Base-by-base conservation (phyloP, 208 protist genomes). In the Crithidia mellificae region DNA sequence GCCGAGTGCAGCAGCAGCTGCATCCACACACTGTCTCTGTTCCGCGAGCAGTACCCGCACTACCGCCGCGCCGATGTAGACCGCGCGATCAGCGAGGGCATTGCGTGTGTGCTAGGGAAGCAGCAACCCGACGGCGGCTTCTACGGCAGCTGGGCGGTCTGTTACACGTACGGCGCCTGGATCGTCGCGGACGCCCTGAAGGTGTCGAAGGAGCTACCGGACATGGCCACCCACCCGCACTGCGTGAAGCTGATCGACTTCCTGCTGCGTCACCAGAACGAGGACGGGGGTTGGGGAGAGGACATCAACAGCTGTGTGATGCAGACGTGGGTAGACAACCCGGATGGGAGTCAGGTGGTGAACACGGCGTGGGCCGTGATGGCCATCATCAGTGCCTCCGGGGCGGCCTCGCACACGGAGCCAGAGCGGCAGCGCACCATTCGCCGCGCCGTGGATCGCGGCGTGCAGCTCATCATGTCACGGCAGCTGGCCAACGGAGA, bases 151-250 rank as follows among this genome's bases (percentile, higher is more conserved):
- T 99, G 97, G 97, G 98, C 81, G 14, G 93, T 98, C 39, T 99
- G 98, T 87, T 99, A 98, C 90, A 99, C 97, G 30, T 99, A 99
- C 84, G 96, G 84, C 24, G 91, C 95, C 22, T 99, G 97, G 97
- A 96, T 99, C 77, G 98, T 95, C 41, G 76, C 98, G 24, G 87
- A 95, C 67, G 98, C 93, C 22, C 85, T 99, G 46, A 75, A 81
- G 15, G 68, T 78, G 12, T 90, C 90, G 14, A 67, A 68, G 34
- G 89, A 96, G 77, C 65, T 91, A 34, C 55, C 69, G 5, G 81
- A 91, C 70, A 93, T 92, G 80, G 84, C 79, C 20, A 69, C 77
- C 30, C 74, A 91, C 71, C 85, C 86, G 11, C 63, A 83, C 57
- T 95, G 98, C 84, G 22, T 91, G 58, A 74, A 74, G 30, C 79